phyloP scores from a whole-genome alignment of 1,139 yeast species.

The Sugiyamaella japonica region DNA sequence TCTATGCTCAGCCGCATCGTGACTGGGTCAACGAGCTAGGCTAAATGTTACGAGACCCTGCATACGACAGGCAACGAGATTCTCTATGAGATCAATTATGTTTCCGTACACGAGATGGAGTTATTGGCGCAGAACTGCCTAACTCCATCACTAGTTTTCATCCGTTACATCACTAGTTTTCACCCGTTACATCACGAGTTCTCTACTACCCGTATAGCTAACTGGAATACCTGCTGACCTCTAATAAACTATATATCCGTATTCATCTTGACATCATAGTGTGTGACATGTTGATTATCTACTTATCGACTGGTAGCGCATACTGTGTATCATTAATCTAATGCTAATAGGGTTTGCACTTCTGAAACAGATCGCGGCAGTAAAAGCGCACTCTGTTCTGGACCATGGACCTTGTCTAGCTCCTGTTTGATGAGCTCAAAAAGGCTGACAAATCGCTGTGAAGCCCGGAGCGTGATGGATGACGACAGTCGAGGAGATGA shows the following conservation, averaged over 20 bases:
- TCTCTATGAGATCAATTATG: neutral
- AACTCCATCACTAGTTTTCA: no score
- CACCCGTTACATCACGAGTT: no score
- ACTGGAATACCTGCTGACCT: no score
- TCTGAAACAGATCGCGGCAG: slow-evolving; percentile 36
- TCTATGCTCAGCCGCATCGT: slow-evolving; percentile 1
- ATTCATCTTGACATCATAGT: no score
- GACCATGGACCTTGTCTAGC: slow-evolving; percentile 27
- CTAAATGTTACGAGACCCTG: no score
- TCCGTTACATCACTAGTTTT: no score
- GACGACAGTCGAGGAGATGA: slow-evolving; percentile 41
- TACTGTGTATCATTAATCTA: slow-evolving; percentile 14
- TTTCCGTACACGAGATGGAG: neutral
- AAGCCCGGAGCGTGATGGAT: slow-evolving; percentile 38
- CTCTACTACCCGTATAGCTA: no score
- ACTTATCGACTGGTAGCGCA: no score
- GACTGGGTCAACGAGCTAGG: neutral
- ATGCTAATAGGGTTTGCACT: slow-evolving; percentile 36
- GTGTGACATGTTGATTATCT: no score
- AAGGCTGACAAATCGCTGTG: slow-evolving; percentile 36
- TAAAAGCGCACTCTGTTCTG: slow-evolving; percentile 30
- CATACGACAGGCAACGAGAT: neutral
- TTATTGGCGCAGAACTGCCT: no score
- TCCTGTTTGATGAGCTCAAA: slow-evolving; percentile 35
- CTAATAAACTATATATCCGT: no score